Conservation (phyloP, 768 basidiomycete genomes). For the Cantharellus anzutake region DNA sequence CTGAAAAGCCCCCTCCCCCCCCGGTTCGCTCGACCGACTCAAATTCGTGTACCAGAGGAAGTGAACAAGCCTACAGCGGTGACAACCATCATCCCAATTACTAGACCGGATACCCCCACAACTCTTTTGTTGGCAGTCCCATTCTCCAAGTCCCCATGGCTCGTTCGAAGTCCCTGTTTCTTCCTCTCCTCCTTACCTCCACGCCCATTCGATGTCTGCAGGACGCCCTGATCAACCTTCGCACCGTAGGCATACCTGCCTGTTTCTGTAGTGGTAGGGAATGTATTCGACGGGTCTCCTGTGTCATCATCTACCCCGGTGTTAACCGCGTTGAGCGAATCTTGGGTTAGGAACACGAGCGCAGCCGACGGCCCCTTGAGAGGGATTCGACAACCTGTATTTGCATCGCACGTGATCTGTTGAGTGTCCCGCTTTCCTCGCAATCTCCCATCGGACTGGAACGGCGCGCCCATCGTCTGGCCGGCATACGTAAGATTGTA, state of each 20-base stretch:
- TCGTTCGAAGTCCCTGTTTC: background rate
- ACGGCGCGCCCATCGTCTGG: conserved; percentile 16
- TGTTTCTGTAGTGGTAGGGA: background rate
- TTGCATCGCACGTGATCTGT: conserved; percentile 16
- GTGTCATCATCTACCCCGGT: background rate
- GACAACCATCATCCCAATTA: too few relatives aligned
- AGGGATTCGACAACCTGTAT: conserved; percentile 16
- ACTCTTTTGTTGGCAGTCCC: too few relatives aligned
- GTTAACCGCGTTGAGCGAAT: conserved; percentile 9
- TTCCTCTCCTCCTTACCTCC: background rate
- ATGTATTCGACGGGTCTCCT: background rate
- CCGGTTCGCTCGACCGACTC: too few relatives aligned
- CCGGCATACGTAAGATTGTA: conserved; percentile 23
- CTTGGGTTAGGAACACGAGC: conserved; percentile 18
- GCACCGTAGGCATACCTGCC: background rate
- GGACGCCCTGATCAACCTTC: background rate
- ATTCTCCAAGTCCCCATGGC: too few relatives aligned
- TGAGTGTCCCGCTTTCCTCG: conserved; percentile 14
- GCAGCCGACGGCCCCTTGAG: conserved; percentile 20
- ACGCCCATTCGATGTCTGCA: background rate
- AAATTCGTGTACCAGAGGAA: too few relatives aligned
- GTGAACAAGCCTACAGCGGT: too few relatives aligned
- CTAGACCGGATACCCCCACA: too few relatives aligned
- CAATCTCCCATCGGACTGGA: conserved; percentile 19
- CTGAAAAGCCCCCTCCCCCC: too few relatives aligned